Conservation (phyloP, 495 filamentous ascomycete genomes). For the Poronia punctata region DNA sequence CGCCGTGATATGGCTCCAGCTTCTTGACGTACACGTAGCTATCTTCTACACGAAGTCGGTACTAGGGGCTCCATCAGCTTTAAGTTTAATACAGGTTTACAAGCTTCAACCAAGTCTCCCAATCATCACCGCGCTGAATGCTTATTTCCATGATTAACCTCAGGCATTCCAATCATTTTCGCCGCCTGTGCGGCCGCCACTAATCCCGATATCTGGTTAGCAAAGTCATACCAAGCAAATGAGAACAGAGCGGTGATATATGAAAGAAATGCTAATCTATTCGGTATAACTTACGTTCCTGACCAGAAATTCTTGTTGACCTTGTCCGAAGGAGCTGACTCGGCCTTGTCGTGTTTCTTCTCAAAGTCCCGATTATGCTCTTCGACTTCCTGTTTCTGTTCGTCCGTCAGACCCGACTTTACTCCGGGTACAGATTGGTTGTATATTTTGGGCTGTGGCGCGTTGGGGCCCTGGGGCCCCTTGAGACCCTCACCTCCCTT, state of each 20-base stretch:
- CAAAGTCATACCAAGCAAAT: not conserved
- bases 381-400: constrained; percentile 45
- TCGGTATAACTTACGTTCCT: constrained; percentile 21
- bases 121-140: no score
- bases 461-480: constrained; percentile 30
- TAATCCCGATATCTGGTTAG: constrained; percentile 2
- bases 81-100: no score
- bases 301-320: constrained; percentile 45
- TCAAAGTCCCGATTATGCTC: constrained; percentile 47
- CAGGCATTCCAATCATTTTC: constrained; percentile 21
- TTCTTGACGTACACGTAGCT: no score
- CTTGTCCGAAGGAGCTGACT: constrained; percentile 34
- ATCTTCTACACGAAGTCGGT: no score
- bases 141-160: no score
- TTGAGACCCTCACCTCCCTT: constrained; percentile 35
- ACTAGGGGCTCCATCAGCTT: no score
- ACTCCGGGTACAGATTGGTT: constrained; percentile 30
- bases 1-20: no score
- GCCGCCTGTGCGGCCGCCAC: constrained; percentile 13
- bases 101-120: no score
- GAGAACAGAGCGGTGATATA: not conserved
- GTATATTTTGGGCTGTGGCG: constrained; percentile 39
- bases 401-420: constrained; percentile 31
- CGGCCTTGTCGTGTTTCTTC: constrained; percentile 36
- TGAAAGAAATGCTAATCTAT: not conserved